A percentile compares a stretch with the other conserved stretches of the same genome.
Conservation (phyloP, 2,329 filamentous ascomycete genomes). For the Stemphylium vesicarium region DNA sequence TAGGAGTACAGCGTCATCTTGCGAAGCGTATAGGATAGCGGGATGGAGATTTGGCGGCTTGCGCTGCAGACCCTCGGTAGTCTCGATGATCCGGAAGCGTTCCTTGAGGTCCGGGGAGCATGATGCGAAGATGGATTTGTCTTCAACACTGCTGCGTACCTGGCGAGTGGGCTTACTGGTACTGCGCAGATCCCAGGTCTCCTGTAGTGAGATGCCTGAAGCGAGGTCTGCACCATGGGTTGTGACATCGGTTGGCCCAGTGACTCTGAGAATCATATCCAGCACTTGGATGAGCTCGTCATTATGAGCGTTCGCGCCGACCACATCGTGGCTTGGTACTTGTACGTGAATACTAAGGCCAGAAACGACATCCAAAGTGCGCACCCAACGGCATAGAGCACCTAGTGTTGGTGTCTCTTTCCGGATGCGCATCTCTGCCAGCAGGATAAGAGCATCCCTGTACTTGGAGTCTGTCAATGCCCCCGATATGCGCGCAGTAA, state of each 20-base stretch:
- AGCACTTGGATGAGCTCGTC: constrained; percentile 62
- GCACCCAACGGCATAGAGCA: constrained; percentile 74
- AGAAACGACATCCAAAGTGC: constrained; percentile 72
- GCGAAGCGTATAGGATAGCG: constrained; percentile 68
- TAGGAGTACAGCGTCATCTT: constrained; percentile 63
- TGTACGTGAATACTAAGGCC: constrained; percentile 64
- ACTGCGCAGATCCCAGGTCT: constrained; percentile 66
- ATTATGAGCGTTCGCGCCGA: constrained; percentile 56
- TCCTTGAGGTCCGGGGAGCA: constrained; percentile 33
- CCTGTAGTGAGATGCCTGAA: constrained; percentile 62
- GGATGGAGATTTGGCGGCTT: constrained; percentile 73
- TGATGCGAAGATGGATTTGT: constrained; percentile 55
- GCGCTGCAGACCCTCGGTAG: constrained; percentile 63
- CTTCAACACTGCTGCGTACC: constrained; percentile 64
- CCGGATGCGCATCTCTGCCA: constrained; percentile 74
- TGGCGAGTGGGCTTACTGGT: constrained; percentile 49
- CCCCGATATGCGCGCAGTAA: constrained; percentile 70
- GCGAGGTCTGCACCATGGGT: constrained; percentile 28
- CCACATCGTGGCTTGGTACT: constrained; percentile 46
- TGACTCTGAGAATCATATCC: constrained; percentile 69
- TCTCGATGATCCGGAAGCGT: constrained; percentile 66
- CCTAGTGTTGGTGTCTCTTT: constrained; percentile 70
- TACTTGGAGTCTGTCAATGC: constrained; percentile 71
- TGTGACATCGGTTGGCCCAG: constrained; percentile 63
- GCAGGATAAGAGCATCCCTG: constrained; percentile 67